Evolutionary conservation across 2,329 filamentous ascomycete genomes (phyloP).

Genomic region (Intubia oerlemansii): DNA sequence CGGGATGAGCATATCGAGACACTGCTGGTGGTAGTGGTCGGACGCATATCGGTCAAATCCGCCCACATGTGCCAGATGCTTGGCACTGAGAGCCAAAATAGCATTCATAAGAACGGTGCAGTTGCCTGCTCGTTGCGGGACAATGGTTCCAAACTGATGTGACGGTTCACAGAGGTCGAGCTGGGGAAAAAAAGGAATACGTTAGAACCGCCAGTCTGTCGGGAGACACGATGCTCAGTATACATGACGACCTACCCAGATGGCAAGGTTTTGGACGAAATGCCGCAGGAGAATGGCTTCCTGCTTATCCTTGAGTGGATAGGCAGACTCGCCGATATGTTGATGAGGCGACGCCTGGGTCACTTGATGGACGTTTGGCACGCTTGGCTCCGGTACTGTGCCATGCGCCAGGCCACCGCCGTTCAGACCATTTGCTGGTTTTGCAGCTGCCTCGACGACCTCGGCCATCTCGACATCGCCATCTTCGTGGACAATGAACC

Average conservation of each 20-base stretch:
- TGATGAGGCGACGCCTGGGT: too few species aligned
- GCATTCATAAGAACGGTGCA: conserved; percentile 32
- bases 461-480: too few species aligned
- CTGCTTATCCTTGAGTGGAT: conserved; percentile 10
- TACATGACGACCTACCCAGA: conserved; percentile 12
- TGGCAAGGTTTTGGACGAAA: conserved; percentile 14
- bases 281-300: conserved; percentile 14
- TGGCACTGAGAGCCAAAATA: conserved; percentile 31
- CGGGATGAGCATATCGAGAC: conserved; percentile 24
- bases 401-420: too few species aligned
- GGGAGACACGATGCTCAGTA: too few species aligned
- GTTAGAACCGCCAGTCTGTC: too few species aligned
- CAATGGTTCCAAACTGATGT: conserved; percentile 28
- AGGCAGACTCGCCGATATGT: too few species aligned
- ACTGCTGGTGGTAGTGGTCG: conserved; percentile 30
- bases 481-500: conserved; percentile 12
- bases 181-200: conserved; percentile 8
- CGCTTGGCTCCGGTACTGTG: too few species aligned
- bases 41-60: conserved; percentile 26
- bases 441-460: too few species aligned
- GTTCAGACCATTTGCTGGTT: too few species aligned
- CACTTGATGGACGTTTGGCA: too few species aligned
- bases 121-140: conserved; percentile 27
- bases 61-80: conserved; percentile 27
- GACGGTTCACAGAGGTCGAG: conserved; percentile 20